phyloP scores from a whole-genome alignment of 805 yeast species.

The Candida morakotiae region DNA sequence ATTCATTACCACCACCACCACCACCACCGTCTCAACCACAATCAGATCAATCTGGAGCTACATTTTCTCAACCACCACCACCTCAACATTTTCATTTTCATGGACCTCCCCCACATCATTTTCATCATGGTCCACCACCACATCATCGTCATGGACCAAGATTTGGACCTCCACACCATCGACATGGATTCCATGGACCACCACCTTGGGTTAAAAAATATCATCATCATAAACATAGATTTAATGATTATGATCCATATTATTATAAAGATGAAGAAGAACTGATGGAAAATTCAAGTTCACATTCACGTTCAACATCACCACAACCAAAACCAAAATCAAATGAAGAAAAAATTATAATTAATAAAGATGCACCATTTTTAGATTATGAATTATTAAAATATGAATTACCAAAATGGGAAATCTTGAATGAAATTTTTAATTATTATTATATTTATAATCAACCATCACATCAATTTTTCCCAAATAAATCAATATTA shows the following conservation, averaged over 20 bases:
- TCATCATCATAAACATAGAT: conserved; percentile 1
- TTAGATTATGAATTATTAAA: conserved; percentile 14
- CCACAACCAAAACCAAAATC: not conserved
- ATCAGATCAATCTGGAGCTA: not conserved
- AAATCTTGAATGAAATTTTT: conserved; percentile 14
- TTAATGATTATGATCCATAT: conserved; percentile 2
- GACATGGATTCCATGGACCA: conserved; percentile 8
- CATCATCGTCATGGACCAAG: conserved; percentile 7
- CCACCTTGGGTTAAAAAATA: not conserved
- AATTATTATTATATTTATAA: conserved; percentile 19
- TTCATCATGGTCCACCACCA: conserved; percentile 10
- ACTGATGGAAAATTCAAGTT: not conserved
- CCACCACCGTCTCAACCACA: conserved; percentile 1
- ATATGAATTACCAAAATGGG: conserved; percentile 22
- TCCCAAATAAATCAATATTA: conserved; percentile 17
- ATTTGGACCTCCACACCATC: conserved; percentile 5
- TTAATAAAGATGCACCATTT: conserved; percentile 2
- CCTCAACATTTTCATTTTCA: conserved; percentile 2
- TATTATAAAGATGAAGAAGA: conserved; percentile 1
- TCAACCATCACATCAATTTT: conserved; percentile 19
- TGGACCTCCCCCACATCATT: conserved; percentile 5
- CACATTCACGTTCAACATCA: not conserved
- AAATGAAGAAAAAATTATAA: not conserved
- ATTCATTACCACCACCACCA: conserved; percentile 1
- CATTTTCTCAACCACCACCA: conserved; percentile 1